A percentile compares a stretch with the other conserved stretches of the same genome.
Conservation (phyloP, 1,139 yeast genomes). For the Pichia sp. region DNA sequence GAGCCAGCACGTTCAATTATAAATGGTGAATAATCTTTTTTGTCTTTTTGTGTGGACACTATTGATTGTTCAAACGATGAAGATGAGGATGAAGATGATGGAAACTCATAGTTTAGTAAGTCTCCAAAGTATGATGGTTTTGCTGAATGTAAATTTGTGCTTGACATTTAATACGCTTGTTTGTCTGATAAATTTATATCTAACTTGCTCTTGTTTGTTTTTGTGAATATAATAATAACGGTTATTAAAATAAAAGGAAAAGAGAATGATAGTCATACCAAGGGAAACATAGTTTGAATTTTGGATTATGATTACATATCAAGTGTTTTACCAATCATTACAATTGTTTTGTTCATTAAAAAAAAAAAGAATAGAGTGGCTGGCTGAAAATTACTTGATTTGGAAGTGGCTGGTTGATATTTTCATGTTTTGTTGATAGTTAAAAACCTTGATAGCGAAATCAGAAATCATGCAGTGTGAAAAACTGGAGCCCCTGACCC, state of each 20-base stretch:
- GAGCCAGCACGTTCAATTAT: slow-evolving; percentile 15
- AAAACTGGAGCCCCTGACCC: too few relatives aligned
- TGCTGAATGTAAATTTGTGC: slow-evolving; percentile 7
- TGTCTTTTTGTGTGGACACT: background rate
- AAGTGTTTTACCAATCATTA: background rate
- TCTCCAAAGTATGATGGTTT: slow-evolving; percentile 17
- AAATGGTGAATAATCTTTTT: background rate
- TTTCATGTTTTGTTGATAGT: background rate
- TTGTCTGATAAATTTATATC: background rate
- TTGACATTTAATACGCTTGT: background rate
- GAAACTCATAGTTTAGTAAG: slow-evolving; percentile 12
- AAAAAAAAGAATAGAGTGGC: slow-evolving; percentile 4
- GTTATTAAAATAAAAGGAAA: background rate
- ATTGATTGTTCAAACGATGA: background rate
- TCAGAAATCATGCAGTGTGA: too few relatives aligned
- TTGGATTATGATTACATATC: background rate
- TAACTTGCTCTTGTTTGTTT: background rate
- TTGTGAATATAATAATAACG: background rate
- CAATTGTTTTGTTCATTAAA: background rate
- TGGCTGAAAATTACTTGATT: slow-evolving; percentile 8
- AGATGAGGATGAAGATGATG: background rate
- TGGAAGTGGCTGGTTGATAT: slow-evolving; percentile 7
- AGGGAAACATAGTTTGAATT: background rate
- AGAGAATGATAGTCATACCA: background rate
- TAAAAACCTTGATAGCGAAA: background rate